A percentile compares a stretch with the other conserved stretches of the same genome.
Conservation (phyloP, 2,329 filamentous ascomycete species). For the Ophiostoma sp. region DNA sequence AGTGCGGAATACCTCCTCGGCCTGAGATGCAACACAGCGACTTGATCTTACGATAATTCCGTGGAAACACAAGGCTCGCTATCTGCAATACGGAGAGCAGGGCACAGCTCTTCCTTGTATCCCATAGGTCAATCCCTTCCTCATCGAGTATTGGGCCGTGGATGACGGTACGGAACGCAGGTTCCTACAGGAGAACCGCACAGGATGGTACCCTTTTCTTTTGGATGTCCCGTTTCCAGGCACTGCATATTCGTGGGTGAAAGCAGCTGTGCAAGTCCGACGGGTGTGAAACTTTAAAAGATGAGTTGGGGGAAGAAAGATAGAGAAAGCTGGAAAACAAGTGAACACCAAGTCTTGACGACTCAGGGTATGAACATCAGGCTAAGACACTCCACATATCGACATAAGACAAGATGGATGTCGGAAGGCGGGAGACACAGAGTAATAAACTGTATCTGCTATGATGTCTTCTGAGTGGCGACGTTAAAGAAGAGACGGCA, state of each 20-base stretch:
- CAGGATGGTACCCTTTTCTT: background rate
- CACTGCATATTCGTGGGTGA: background rate
- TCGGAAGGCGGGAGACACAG: background rate
- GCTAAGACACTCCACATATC: background rate
- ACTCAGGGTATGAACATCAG: background rate
- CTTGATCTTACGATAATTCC: background rate
- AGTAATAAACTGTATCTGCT: background rate
- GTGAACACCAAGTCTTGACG: background rate
- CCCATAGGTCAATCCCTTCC: constrained; percentile 7
- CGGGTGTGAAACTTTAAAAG: background rate
- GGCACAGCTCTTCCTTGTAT: background rate
- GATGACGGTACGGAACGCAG: background rate
- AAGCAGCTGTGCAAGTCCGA: background rate
- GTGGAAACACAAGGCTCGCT: background rate
- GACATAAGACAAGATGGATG: background rate
- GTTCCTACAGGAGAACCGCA: constrained; percentile 4
- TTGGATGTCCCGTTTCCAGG: background rate
- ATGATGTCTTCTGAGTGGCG: background rate
- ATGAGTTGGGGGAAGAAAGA: background rate
- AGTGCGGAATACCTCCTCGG: background rate
- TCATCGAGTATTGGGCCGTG: background rate
- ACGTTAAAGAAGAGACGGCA: background rate
- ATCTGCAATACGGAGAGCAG: background rate
- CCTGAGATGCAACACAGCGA: background rate
- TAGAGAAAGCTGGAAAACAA: too few species aligned